Base-by-base conservation (phyloP, 2,329 filamentous ascomycete genomes). In the Alternaria alternata region DNA sequence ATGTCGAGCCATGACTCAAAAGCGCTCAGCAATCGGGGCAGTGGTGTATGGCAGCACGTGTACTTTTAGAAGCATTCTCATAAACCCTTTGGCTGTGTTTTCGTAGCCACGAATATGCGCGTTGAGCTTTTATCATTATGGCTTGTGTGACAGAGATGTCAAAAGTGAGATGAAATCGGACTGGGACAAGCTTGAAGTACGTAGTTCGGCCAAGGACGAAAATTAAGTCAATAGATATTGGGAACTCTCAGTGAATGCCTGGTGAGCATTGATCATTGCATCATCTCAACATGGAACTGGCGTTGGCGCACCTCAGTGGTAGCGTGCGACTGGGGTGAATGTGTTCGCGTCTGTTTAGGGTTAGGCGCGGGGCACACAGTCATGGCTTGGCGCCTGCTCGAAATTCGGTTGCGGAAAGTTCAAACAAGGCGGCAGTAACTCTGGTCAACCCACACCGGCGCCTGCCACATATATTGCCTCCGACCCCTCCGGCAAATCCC, bases 41-140 rank as follows among this genome's bases (percentile, higher is more conserved):
- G 34, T 39, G 48, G 54, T 55, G 41, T 56, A 49, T 48, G 65
- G 63, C 54, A 64, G 59, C 57, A 66, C 30, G 55, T 75, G 73
- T 75, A 76, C 67, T 72, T 74, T 64, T 73, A 75, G 57, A 68
- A 71, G 63, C 69, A 69, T 76, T 77, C 68, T 64, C 73, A 73
- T 68, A 68, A 65, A 65, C 49, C 53, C 48, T 42, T 57, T 52
- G 51, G 55, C 36, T 44, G 43, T 58, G 51, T 44, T 26, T 43
- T 43, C 7, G 14, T 43, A 49, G 59, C 59, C 39, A 42, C 24
- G n/a, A 54, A 49, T 12, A n/a, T 52, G n/a, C 26, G 22, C 43
- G 16, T 49, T 49, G 30, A 55, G 30, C 16, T 22, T 41, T 34
- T 26, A 18, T 44, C 38, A 16, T 20, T 42, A 30, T 51, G 42